These are phyloP conservation scores for Fusarium pseudonygamai DNA, from an alignment of 2,329 filamentous ascomycete species.

Conservation along the genomic window DNA sequence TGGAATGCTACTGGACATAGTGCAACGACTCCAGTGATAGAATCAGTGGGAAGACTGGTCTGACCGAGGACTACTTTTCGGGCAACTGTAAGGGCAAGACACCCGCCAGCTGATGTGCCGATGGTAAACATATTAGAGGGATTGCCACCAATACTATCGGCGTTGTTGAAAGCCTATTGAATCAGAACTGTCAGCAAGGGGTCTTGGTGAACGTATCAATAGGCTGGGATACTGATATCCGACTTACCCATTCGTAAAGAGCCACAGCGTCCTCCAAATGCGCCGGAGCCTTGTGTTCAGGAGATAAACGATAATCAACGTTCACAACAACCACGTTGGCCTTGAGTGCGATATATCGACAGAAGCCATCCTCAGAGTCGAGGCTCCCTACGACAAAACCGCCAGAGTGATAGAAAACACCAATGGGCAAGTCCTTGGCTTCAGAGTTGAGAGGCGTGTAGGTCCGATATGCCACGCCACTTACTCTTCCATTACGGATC, in stretches of 20 bases:
- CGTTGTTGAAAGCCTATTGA: background rate
- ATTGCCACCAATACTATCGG: background rate
- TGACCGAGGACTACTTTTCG: background rate
- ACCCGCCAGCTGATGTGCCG: background rate
- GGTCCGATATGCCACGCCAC: background rate
- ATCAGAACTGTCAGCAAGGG: accelerated
- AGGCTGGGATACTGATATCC: accelerated
- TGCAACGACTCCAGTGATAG: background rate
- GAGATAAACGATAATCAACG: background rate
- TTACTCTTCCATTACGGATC: background rate
- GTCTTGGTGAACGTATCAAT: accelerated
- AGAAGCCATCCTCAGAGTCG: background rate
- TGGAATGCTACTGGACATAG: background rate
- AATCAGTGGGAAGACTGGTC: background rate
- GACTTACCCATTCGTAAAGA: background rate
- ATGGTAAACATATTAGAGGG: background rate
- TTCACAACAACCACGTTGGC: background rate
- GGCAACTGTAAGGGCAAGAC: background rate
- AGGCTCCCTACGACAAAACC: background rate
- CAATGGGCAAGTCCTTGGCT: background rate
- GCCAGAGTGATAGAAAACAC: background rate
- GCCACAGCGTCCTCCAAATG: background rate
- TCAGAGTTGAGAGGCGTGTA: background rate
- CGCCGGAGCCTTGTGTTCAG: background rate
- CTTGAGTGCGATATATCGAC: background rate